Percentiles rank a stretch among this genome's conserved stretches.
These are phyloP conservation scores for Podospora tetraspora DNA, from an alignment of 495 filamentous ascomycete species.

Conservation along the genomic window DNA sequence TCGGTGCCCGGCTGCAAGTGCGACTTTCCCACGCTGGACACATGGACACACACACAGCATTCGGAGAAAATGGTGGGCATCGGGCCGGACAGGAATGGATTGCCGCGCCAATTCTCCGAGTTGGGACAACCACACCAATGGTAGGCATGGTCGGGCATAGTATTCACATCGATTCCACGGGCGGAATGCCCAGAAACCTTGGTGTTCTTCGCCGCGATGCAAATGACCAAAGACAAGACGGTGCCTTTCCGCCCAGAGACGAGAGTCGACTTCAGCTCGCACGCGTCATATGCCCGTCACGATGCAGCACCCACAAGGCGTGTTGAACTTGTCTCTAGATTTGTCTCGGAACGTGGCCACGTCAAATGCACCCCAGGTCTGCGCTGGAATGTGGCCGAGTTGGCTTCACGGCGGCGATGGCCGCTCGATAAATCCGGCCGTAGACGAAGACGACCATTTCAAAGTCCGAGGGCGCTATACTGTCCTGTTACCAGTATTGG, in stretches of 20 bases:
- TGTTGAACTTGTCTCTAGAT: not conserved
- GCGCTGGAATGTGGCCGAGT: not conserved
- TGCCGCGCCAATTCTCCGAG: not conserved
- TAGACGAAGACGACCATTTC: not conserved
- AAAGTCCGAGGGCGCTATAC: conserved; percentile 28
- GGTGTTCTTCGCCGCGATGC: not conserved
- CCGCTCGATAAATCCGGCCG: not conserved
- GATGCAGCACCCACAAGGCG: not conserved
- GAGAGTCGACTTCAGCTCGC: not conserved
- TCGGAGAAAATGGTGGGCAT: not conserved
- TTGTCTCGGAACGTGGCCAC: not conserved
- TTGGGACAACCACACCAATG: not conserved
- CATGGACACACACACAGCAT: not conserved
- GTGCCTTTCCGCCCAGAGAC: not conserved
- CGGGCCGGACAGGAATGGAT: not conserved
- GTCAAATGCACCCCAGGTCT: not conserved
- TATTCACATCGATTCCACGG: not conserved
- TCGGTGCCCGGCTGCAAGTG: not conserved
- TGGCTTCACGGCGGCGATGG: not conserved
- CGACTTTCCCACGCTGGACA: not conserved
- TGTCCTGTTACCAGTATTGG: conserved; percentile 19
- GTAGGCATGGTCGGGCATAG: not conserved
- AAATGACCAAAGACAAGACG: not conserved
- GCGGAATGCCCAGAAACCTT: not conserved
- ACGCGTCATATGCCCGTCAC: not conserved